Conservation (phyloP, 1,284 basidiomycete genomes). For the Neonothopanus nambi region DNA sequence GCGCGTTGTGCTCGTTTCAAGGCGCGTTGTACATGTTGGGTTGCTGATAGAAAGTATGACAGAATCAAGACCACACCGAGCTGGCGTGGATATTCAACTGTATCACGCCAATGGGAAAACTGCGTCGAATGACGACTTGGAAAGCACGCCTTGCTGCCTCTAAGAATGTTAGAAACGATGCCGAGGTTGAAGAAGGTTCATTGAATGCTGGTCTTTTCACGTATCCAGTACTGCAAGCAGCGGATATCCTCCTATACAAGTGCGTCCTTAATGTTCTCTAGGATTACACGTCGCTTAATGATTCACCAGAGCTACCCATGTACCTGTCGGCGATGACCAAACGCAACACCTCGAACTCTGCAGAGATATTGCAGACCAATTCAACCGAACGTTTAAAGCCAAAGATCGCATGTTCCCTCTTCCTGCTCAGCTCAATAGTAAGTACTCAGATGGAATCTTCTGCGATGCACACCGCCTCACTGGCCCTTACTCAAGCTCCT, state of each 20-base stretch:
- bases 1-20: not conserved
- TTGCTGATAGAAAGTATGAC: no score
- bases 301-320: constrained; percentile 86
- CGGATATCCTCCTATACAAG: constrained; percentile 89
- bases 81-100: constrained; percentile 93
- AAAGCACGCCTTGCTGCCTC: no score
- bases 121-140: no score
- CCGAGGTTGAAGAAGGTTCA: no score
- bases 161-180: no score
- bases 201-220: no score
- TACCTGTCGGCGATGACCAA: constrained; percentile 96
- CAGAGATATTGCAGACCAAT: constrained; percentile 80
- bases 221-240: no score
- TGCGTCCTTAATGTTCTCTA: no score
- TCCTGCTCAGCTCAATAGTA: constrained; percentile 78
- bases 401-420: constrained; percentile 65
- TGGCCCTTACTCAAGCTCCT: constrained; percentile 51
- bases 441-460: constrained; percentile 24
- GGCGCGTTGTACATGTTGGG: not conserved
- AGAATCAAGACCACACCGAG: constrained; percentile 87
- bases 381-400: constrained; percentile 69
- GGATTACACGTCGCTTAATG: not conserved
- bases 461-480: no score
- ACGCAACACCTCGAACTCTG: constrained; percentile 90
- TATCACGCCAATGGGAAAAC: constrained; percentile 75